A percentile compares a stretch with the other conserved stretches of the same genome.
Evolutionary conservation across 495 filamentous ascomycete species (phyloP).

Genomic region (Penicillium verhagenii): DNA sequence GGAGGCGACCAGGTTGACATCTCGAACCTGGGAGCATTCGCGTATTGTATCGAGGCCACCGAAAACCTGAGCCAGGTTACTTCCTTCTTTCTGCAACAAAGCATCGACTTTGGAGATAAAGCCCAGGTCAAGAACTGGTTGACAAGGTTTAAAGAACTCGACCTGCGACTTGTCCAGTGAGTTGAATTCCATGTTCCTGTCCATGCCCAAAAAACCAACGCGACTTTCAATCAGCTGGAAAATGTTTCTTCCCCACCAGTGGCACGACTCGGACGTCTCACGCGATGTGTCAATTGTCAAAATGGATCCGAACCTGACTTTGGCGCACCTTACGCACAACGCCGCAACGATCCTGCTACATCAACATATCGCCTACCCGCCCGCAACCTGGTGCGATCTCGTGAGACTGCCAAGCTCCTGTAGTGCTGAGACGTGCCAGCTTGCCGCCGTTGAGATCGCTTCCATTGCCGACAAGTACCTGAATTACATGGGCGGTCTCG

Average conservation of each 20-base stretch:
- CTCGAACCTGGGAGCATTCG: constrained; percentile 26
- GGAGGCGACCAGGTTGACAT: background rate
- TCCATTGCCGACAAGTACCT: constrained; percentile 8
- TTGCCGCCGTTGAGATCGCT: constrained; percentile 3
- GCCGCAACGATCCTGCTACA: constrained; percentile 46
- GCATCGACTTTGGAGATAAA: constrained; percentile 21
- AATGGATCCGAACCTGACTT: constrained; percentile 24
- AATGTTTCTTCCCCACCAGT: constrained; percentile 39
- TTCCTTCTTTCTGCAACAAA: constrained; percentile 13
- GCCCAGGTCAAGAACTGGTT: constrained; percentile 35
- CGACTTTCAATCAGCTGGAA: constrained; percentile 33
- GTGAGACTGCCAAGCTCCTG: constrained; percentile 35
- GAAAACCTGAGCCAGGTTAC: constrained; percentile 9
- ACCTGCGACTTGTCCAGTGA: constrained; percentile 17
- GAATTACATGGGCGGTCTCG: background rate
- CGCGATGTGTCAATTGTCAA: constrained; percentile 19
- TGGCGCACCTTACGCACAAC: constrained; percentile 40
- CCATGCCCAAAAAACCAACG: constrained; percentile 35
- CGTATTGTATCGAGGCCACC: constrained; percentile 26
- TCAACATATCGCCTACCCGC: constrained; percentile 44
- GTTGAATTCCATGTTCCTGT: constrained; percentile 29
- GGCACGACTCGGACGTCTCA: constrained; percentile 38
- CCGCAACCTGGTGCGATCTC: constrained; percentile 26
- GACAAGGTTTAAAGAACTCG: constrained; percentile 22
- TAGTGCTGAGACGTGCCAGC: constrained; percentile 21